Conservation (phyloP, 2,329 filamentous ascomycete species). For the Pseudogymnoascus sp. region DNA sequence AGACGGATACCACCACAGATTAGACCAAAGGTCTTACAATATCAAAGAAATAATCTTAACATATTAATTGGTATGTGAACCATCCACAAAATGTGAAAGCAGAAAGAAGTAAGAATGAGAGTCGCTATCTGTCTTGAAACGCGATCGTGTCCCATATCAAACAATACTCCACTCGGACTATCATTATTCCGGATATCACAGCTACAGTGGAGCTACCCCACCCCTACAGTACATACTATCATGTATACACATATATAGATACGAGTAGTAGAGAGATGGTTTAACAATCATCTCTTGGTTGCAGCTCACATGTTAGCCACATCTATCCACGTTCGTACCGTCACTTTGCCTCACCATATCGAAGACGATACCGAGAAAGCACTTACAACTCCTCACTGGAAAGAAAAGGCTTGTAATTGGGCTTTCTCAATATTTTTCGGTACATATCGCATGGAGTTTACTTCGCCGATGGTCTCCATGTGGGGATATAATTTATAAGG, state of each 20-base stretch:
- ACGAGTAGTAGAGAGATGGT: no score
- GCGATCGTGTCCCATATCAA: neutral
- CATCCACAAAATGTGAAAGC: neutral
- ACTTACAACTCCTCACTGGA: neutral
- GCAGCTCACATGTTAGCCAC: neutral
- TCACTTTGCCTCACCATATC: neutral
- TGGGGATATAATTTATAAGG: neutral
- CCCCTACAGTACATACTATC: neutral
- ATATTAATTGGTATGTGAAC: neutral
- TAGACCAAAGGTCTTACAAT: neutral
- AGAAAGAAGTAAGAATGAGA: neutral
- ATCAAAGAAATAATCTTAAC: slow-evolving; percentile 1
- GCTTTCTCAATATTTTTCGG: neutral
- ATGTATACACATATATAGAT: neutral
- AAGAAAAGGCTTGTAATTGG: neutral
- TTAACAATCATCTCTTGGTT: neutral
- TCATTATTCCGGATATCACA: neutral
- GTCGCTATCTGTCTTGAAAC: neutral
- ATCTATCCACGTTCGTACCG: neutral
- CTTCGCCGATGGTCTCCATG: neutral
- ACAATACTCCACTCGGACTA: neutral
- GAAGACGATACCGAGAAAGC: neutral
- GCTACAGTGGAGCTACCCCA: neutral
- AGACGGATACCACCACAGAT: neutral
- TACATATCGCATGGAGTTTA: neutral